Evolutionary conservation across 2,329 filamentous ascomycete genomes (phyloP).

Genomic region (Aspergillus sp.): DNA sequence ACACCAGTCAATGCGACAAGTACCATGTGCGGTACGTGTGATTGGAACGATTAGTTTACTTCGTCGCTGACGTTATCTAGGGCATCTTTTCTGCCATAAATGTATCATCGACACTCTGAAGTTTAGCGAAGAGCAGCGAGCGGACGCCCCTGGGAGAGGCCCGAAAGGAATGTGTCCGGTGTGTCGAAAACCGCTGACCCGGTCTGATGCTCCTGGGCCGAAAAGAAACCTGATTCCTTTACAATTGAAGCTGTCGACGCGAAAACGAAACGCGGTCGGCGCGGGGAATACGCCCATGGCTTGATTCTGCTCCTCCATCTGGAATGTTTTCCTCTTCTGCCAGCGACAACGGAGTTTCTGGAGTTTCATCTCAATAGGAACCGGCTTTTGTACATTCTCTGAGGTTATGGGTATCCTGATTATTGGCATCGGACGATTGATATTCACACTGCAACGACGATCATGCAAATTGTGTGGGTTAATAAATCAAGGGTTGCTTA

Average conservation of each 20-base stretch:
- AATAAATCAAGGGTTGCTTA: too few species aligned
- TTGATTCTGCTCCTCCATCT: background rate
- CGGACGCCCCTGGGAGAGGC: constrained; percentile 29
- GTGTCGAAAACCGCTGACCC: constrained; percentile 42
- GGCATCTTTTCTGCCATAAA: constrained; percentile 64
- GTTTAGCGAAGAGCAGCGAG: constrained; percentile 51
- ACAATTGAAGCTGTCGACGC: constrained; percentile 36
- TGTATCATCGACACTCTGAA: constrained; percentile 62
- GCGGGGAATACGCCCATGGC: background rate
- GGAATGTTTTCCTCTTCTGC: background rate
- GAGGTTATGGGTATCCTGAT: too few species aligned
- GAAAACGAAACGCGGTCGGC: constrained; percentile 16
- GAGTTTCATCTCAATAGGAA: background rate
- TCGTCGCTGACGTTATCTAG: constrained; percentile 32
- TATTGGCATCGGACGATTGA: too few species aligned
- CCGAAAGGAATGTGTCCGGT: constrained; percentile 44
- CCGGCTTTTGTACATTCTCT: background rate
- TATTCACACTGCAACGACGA: too few species aligned
- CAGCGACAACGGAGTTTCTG: background rate
- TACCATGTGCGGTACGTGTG: constrained; percentile 57
- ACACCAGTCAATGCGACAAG: constrained; percentile 58
- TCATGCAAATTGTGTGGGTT: too few species aligned
- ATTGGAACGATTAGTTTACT: background rate
- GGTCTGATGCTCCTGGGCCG: constrained; percentile 34
- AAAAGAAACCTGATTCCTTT: constrained; percentile 39